Conservation (phyloP, 108 stramenopile species). For the Stephanodiscus minutulus region DNA sequence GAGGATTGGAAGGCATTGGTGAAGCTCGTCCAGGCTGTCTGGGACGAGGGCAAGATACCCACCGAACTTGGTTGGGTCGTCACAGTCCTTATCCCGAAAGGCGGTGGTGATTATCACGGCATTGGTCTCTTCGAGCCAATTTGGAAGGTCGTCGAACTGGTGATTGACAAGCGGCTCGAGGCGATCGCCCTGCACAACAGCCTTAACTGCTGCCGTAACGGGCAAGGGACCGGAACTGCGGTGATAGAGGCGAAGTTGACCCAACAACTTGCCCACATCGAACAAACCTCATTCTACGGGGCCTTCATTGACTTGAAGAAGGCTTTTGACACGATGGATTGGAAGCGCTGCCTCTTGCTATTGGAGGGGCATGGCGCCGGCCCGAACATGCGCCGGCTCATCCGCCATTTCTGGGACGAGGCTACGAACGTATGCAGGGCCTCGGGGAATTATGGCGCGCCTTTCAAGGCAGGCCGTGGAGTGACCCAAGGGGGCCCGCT, state of each 20-base stretch:
- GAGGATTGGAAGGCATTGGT: slow-evolving; percentile 1
- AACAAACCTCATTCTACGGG: too few species aligned
- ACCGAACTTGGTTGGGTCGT: slow-evolving; percentile 1
- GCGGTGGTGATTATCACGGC: too few species aligned
- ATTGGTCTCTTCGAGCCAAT: too few species aligned
- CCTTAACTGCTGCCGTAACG: too few species aligned
- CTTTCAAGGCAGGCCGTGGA: slow-evolving; percentile 28
- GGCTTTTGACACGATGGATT: too few species aligned
- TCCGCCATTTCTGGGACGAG: slow-evolving; percentile 16
- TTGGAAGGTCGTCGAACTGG: too few species aligned
- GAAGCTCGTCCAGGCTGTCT: slow-evolving; percentile 10
- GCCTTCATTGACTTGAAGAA: too few species aligned
- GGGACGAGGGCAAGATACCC: slow-evolving; percentile 20
- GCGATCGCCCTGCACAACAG: too few species aligned
- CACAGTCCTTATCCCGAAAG: slow-evolving; percentile 35
- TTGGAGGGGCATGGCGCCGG: slow-evolving; percentile 28
- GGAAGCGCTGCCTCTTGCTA: slow-evolving; percentile 13
- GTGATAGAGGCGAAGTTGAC: too few species aligned
- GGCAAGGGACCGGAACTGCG: too few species aligned
- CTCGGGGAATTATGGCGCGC: slow-evolving; percentile 17
- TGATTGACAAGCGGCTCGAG: too few species aligned
- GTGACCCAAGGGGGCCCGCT: slow-evolving; percentile 40
- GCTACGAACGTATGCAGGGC: slow-evolving; percentile 4
- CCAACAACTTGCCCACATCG: too few species aligned
- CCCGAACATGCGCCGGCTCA: slow-evolving; percentile 10